Evolutionary conservation across 345 rosid species (phyloP), one percentile per base, ranked within the genome.

Genomic region (Conringia planisiliqua): DNA sequence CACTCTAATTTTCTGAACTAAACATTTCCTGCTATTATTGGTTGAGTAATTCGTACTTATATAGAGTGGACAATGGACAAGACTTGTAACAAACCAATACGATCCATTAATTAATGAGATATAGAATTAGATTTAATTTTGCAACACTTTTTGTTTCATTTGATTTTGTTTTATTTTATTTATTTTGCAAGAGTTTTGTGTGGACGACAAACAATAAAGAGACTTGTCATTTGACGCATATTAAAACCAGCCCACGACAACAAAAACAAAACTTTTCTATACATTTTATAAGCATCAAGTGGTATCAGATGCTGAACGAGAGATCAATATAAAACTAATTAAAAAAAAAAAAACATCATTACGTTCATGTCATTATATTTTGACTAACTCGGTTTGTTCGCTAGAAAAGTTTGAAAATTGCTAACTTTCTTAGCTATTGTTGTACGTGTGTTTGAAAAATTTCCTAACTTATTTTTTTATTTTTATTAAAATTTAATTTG

Each of bases 141-240:
- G 13, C 43, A 62, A 7, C 29, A 16, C 16, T 56, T 36, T 60
- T 22, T 1, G 0, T 8, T 29, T 16, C 6, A 1, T 57, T 0
- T 4, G 3, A 55, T 30, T 58, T 33, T 8, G 0, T 4, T 35
- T 33, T 51, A 7, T 38, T 13, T 43, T 13, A 13, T 6, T 51
- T 54, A 12, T 54, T 13, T 54, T 47, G 29, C 55, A 67, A 75
- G 38, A 61, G 18, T 59, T 74, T 75, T 52, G 35, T 68, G 69
- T 76, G 79, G 74, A 44, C 73, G 35, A 11, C 50, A 61, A 68
- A 54, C 74, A 20, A 51, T 52, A 62, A 29, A 75, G 39, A 22
- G 79, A 75, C 73, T 61, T 29, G 68, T 48, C 79, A 52, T 69
- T 52, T 29, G 54, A 40, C 54, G 38, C 70, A 62, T 51, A 61